Percentiles rank a stretch among this genome's conserved stretches.
Evolutionary conservation across 805 yeast genomes (phyloP).

Genomic region (Starmera amethionina): DNA sequence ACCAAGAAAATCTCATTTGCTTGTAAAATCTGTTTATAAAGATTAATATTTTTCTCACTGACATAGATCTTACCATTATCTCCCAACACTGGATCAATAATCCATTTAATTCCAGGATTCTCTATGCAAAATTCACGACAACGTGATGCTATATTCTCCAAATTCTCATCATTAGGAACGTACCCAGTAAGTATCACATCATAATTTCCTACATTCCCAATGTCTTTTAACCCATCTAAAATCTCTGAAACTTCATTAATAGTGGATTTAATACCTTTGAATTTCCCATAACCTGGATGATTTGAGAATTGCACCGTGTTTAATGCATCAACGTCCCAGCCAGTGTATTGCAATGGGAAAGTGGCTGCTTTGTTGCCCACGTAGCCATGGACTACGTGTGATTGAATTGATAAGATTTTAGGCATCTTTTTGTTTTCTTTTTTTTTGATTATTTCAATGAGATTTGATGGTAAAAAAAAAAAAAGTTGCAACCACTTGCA

Average conservation of each 20-base stretch:
- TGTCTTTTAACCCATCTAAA: slow-evolving; percentile 43
- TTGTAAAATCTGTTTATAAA: slow-evolving; percentile 37
- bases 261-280: slow-evolving; percentile 46
- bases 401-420: slow-evolving; percentile 50
- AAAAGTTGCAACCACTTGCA: not conserved
- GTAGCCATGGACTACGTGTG: slow-evolving; percentile 92
- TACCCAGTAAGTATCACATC: slow-evolving; percentile 75
- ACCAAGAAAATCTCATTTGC: slow-evolving; percentile 37
- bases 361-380: slow-evolving; percentile 92
- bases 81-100: slow-evolving; percentile 88
- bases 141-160: slow-evolving; percentile 38
- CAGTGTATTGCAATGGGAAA: slow-evolving; percentile 75
- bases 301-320: slow-evolving; percentile 86
- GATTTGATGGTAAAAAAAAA: not conserved
- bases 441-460: not conserved
- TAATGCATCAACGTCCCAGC: slow-evolving; percentile 89
- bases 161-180: slow-evolving; percentile 50
- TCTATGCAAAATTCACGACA: slow-evolving; percentile 22
- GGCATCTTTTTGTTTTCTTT: not conserved
- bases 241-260: slow-evolving; percentile 38
- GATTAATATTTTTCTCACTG: slow-evolving; percentile 39
- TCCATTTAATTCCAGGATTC: slow-evolving; percentile 35
- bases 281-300: slow-evolving; percentile 79
- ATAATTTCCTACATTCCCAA: slow-evolving; percentile 32
- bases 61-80: slow-evolving; percentile 84